Conservation (phyloP, 345 rosid species). For the Excoecaria cochinchinensis region DNA sequence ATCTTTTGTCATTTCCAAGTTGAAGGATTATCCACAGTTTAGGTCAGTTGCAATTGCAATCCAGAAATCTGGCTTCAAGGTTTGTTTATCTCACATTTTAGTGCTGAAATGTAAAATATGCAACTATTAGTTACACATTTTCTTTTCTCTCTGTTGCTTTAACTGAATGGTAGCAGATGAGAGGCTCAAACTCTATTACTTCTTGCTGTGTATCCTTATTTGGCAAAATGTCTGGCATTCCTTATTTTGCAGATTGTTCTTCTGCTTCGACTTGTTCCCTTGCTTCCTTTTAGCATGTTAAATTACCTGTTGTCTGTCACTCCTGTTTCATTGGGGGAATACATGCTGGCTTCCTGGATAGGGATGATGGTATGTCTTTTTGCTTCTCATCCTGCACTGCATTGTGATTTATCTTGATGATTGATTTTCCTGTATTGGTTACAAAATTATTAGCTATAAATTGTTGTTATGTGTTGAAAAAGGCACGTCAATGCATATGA, state of each 20-base stretch:
- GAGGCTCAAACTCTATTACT: neutral
- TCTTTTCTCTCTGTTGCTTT: neutral
- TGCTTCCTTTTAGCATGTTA: constrained; percentile 90
- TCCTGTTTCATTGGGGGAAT: constrained; percentile 71
- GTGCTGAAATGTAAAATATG: neutral
- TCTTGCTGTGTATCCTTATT: neutral
- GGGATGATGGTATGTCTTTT: constrained; percentile 89
- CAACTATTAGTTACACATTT: neutral
- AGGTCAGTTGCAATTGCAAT: constrained; percentile 85
- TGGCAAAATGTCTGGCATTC: constrained; percentile 15
- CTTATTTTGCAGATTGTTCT: constrained; percentile 59
- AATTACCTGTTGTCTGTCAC: constrained; percentile 96
- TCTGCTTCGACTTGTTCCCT: constrained; percentile 94
- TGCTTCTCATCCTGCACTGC: neutral
- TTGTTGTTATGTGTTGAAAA: neutral
- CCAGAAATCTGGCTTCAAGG: constrained; percentile 92
- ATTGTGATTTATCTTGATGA: neutral
- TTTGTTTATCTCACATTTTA: constrained; percentile 29
- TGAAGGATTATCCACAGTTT: constrained; percentile 95
- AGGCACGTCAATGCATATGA: neutral
- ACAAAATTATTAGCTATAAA: neutral
- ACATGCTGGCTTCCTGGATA: constrained; percentile 95
- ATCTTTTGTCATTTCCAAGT: constrained; percentile 76
- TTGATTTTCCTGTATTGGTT: neutral
- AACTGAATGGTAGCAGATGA: neutral